These are phyloP conservation scores for Setomelanomma holmii DNA, from an alignment of 2,329 filamentous ascomycete species.

Conservation along the genomic window DNA sequence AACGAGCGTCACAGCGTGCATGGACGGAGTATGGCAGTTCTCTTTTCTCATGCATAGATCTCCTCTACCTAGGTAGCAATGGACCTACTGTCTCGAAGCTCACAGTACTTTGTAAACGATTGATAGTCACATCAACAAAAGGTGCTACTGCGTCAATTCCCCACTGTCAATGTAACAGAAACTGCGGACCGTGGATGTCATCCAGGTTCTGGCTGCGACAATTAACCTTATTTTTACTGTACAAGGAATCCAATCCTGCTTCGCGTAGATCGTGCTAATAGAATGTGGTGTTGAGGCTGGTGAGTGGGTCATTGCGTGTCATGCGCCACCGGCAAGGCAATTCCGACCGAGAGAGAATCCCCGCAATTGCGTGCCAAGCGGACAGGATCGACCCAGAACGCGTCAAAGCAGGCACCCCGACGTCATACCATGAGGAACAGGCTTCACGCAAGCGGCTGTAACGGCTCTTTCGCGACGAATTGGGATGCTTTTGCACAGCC, in stretches of 20 bases:
- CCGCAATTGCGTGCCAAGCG: conserved; percentile 25
- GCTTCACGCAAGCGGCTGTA: conserved; percentile 21
- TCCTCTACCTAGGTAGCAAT: background rate
- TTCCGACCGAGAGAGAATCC: conserved; percentile 11
- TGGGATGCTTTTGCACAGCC: conserved; percentile 13
- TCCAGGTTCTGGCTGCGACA: too few relatives aligned
- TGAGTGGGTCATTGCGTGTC: conserved; percentile 6
- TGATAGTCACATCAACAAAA: too few relatives aligned
- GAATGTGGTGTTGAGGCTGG: conserved; percentile 13
- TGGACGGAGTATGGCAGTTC: conserved; percentile 9
- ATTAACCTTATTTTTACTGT: too few relatives aligned
- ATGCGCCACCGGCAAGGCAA: conserved; percentile 9
- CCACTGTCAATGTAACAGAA: too few relatives aligned
- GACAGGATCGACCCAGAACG: conserved; percentile 21
- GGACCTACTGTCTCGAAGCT: background rate
- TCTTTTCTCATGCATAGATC: conserved; percentile 1
- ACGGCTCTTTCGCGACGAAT: conserved; percentile 23
- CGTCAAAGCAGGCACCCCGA: conserved; percentile 19
- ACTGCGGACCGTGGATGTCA: too few relatives aligned
- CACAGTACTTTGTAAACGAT: too few relatives aligned
- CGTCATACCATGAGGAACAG: conserved; percentile 27
- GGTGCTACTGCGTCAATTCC: too few relatives aligned
- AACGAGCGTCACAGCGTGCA: conserved; percentile 8
- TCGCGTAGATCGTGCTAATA: too few relatives aligned
- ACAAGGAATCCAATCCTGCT: too few relatives aligned